phyloP scores from a whole-genome alignment of 495 filamentous ascomycete species.

The Penicillium tannophilum region DNA sequence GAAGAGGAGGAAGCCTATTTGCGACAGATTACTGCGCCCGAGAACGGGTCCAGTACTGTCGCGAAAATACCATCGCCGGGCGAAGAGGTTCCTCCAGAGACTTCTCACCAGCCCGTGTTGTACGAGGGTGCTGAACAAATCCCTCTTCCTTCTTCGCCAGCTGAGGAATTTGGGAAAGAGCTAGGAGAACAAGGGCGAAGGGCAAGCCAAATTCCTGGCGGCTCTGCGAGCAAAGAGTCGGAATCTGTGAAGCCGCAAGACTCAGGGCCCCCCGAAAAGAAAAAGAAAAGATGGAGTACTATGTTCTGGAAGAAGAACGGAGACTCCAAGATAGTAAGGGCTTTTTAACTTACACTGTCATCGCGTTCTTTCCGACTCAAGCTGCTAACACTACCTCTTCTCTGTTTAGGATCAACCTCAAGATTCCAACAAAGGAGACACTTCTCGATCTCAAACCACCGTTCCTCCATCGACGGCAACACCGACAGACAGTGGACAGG shows the following conservation, averaged over 20 bases:
- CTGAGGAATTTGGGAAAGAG: conserved; percentile 40
- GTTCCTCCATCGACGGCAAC: conserved; percentile 15
- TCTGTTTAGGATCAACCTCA: conserved; percentile 12
- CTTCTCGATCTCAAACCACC: conserved; percentile 10
- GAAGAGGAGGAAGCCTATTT: conserved; percentile 60
- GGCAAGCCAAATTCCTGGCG: conserved; percentile 24
- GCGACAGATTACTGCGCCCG: conserved; percentile 44
- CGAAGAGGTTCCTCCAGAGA: neutral
- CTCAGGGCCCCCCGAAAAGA: conserved; percentile 30
- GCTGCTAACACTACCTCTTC: conserved; percentile 4
- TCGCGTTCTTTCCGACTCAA: conserved; percentile 1
- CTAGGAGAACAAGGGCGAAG: conserved; percentile 38
- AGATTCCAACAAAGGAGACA: neutral
- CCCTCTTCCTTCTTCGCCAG: conserved; percentile 42
- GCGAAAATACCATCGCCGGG: conserved; percentile 7
- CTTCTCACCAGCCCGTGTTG: conserved; percentile 10
- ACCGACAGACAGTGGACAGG: conserved; percentile 31
- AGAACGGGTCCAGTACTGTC: conserved; percentile 11
- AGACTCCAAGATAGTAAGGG: conserved; percentile 41
- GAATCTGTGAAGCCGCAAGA: conserved; percentile 19
- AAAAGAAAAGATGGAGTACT: conserved; percentile 49
- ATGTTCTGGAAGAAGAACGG: conserved; percentile 45
- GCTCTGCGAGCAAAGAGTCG: conserved; percentile 19
- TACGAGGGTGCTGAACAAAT: conserved; percentile 35
- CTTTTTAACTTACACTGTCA: neutral